A percentile compares a stretch with the other conserved stretches of the same genome.
These are phyloP conservation scores for Cetraspora pellucida DNA, from an alignment of 192 early-diverging fungal species.

Conservation along the genomic window DNA sequence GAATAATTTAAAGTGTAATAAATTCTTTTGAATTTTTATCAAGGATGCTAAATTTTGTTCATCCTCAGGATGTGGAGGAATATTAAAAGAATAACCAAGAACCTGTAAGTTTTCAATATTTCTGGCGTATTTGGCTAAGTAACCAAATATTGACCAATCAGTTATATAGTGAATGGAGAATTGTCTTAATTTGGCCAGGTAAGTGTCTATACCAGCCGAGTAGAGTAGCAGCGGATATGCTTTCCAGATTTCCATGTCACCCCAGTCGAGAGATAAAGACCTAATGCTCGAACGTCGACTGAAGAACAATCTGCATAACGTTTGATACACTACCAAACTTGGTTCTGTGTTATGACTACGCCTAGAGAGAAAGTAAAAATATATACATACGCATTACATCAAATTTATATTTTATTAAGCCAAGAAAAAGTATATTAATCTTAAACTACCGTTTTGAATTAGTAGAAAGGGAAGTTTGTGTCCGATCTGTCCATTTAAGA, in stretches of 20 bases:
- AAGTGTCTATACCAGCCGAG: neutral
- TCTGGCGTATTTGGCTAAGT: slow-evolving; percentile 21
- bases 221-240: slow-evolving; percentile 13
- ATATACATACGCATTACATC: too few species aligned
- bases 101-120: slow-evolving; percentile 32
- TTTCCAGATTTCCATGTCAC: slow-evolving; percentile 18
- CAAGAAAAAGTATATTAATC: neutral
- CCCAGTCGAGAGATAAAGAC: slow-evolving; percentile 29
- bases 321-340: slow-evolving; percentile 13
- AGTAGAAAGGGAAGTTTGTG: neutral
- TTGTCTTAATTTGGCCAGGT: neutral
- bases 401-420: neutral
- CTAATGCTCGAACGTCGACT: slow-evolving; percentile 3
- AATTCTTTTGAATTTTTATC: slow-evolving; percentile 17
- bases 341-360: neutral
- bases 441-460: neutral
- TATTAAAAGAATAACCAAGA: slow-evolving; percentile 23
- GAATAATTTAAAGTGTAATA: slow-evolving; percentile 22
- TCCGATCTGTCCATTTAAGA: slow-evolving; percentile 24
- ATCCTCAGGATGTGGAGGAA: slow-evolving; percentile 24
- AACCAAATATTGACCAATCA: slow-evolving; percentile 31
- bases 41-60: slow-evolving; percentile 30
- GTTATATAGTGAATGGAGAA: slow-evolving; percentile 25
- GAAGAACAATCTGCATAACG: slow-evolving; percentile 18
- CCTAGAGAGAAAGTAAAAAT: neutral